Evolutionary conservation across 176 grass and related monocot species (phyloP).

Genomic region (Panicum miliaceum): DNA sequence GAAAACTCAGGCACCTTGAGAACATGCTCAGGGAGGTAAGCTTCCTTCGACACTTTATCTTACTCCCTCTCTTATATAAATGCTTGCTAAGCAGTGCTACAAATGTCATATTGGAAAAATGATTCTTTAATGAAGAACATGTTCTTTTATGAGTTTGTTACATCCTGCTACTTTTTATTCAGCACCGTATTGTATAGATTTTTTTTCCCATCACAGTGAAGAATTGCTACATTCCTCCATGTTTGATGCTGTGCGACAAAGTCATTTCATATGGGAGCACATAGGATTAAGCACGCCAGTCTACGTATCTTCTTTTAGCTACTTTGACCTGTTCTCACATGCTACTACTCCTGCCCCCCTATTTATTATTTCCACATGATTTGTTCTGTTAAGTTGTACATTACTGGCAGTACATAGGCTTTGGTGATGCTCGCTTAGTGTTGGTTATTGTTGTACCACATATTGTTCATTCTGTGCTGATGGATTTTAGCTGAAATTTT

Average conservation of each 20-base stretch:
- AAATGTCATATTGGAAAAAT: conserved; percentile 17
- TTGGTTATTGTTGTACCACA: neutral
- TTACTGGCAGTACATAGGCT: neutral
- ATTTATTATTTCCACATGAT: conserved; percentile 1
- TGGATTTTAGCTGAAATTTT: conserved; percentile 24
- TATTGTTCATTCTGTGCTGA: neutral
- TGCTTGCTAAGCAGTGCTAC: neutral
- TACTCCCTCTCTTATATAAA: neutral
- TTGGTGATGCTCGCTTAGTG: neutral
- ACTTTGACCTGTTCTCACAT: neutral
- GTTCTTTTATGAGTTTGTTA: neutral
- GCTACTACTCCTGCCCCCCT: neutral
- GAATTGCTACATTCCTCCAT: neutral
- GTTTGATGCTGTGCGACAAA: neutral
- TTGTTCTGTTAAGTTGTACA: neutral
- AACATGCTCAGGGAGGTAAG: conserved; percentile 91
- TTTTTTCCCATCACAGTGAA: neutral
- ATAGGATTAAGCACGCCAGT: neutral
- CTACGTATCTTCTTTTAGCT: neutral
- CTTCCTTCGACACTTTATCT: neutral
- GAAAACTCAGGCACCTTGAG: conserved; percentile 86
- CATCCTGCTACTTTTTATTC: neutral
- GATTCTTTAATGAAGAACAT: neutral
- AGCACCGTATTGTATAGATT: neutral
- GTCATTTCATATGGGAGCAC: neutral